Evolutionary conservation across 1,139 yeast genomes (phyloP).

Genomic region (Kodamaea sp.): DNA sequence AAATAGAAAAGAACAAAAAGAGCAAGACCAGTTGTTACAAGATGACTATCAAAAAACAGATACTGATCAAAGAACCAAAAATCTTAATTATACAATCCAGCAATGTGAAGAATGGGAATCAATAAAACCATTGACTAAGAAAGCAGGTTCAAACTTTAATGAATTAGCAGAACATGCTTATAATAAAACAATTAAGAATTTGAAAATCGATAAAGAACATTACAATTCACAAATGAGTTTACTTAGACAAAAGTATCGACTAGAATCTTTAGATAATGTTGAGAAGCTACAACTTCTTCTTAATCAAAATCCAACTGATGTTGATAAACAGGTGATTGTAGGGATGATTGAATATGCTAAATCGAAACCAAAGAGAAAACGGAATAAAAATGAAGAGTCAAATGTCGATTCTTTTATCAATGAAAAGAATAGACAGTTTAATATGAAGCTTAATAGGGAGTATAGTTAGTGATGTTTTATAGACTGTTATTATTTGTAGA

Average conservation of each 20-base stretch:
- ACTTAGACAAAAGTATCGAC: conserved; percentile 13
- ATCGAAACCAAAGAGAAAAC: conserved; percentile 22
- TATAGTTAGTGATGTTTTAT: no score
- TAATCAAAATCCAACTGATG: conserved; percentile 14
- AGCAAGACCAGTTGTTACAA: conserved; percentile 6
- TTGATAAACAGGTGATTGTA: conserved; percentile 27
- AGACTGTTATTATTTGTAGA: no score
- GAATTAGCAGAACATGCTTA: conserved; percentile 57
- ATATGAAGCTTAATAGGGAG: conserved; percentile 63
- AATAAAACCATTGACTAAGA: conserved; percentile 20
- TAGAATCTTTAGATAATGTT: conserved; percentile 6
- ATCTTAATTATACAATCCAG: conserved; percentile 62
- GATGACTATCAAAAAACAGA: conserved; percentile 23
- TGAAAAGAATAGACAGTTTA: conserved; percentile 76
- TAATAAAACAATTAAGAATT: conserved; percentile 39
- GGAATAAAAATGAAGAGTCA: conserved; percentile 29
- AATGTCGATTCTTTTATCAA: conserved; percentile 50
- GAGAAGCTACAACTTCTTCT: conserved; percentile 6
- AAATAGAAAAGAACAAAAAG: conserved; percentile 8
- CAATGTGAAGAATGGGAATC: conserved; percentile 68
- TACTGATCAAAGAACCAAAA: conserved; percentile 36
- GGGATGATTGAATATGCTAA: conserved; percentile 35
- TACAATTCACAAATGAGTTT: conserved; percentile 34
- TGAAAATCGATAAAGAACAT: conserved; percentile 39
- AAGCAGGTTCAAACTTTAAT: conserved; percentile 35